Base-by-base conservation (phyloP, 2,329 filamentous ascomycete genomes). In the Coleophoma cylindrospora region DNA sequence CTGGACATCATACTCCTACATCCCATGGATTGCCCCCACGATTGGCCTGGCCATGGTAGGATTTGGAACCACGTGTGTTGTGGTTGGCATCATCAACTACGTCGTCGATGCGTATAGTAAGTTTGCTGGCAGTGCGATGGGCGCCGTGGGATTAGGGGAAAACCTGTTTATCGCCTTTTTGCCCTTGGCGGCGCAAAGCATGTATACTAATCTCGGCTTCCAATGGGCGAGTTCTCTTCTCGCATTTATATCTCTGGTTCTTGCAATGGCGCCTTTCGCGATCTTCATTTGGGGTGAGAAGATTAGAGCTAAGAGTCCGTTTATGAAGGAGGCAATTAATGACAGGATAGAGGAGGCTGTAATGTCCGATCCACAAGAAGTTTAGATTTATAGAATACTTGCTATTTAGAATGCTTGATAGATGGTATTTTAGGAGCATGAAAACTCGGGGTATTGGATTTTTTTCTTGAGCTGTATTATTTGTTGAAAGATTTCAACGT, bases 1-100 rank as follows among this genome's bases (percentile, higher is more conserved):
- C 13, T 95, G 89, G 86, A 89, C 87, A 6, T 84, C 86, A n/a
- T 89, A 83, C 64, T 68, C 83, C 3, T 76, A 66, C 60, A 77
- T 95, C 45, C 84, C 89, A 68, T 91, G 82, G 83, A 86, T 87
- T 50, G 76, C 82, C 41, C 83, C 84, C 19, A 83, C 88, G 54
- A 81, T 90, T 66, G 86, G 84, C 19, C 84, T 81, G 21, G 76
- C 66, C 17, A 70, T 90, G 57, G 70, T 78, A 1, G 75, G 75
- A 0, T 73, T 73, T 22, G 75, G 75, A 2, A 75, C 73, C 56
- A 73, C 73, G 12, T 64, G 68, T 33, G 70, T 77, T 9, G 69
- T 76, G 0, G 63, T 66, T 1, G 71, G 69, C 0, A 69, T 75
- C 14, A 69, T 70, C 15, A 70, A 72, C 50, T 80, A 79, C 47